Base-by-base conservation (phyloP, 2,329 filamentous ascomycete species). In the Cucurbitaria berberidis region DNA sequence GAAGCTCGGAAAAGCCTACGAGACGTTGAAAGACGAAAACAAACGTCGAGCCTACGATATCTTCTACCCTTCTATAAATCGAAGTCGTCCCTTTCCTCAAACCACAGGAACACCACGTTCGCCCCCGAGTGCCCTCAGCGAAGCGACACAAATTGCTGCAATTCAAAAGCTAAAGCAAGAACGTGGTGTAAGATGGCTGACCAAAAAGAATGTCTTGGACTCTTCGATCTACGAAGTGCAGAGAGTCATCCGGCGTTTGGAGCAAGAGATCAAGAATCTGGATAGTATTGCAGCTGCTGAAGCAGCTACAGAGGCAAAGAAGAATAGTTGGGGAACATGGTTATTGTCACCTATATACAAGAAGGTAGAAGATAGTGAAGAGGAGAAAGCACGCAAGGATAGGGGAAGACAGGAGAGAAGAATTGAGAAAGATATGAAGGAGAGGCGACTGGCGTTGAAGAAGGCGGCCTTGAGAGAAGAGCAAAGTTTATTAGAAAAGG, bases 1-100 rank as follows among this genome's bases (percentile, higher is more conserved):
- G 35, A 29, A 76, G 74, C 66, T 77, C 18, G 55, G 32, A 45
- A 45, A 32, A 59, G 74, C 74, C 29, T 76, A 76, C 50, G 72
- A 75, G 48, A 76, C 70, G n/a, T 59, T 76, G 40, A 71, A 67
- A 19, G 67, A 75, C 46, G 62, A 62, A 51, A 48, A 5, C 35
- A 58, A 66, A 57, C 73, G 74, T 11, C 62, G 60, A 56, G 47
- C 26, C 8, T 77, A 76, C 60, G 67, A 77, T 41, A 53, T 60
- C 45, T 59, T 69, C 21, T 76, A 75, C 44, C 63, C 64, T n/a
- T 63, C 58, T 16, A 53, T 66, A n/a, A 59, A 10, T 39, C 53
- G 29, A 52, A 62, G 36, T 16, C 16, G 15, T n/a, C 10, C 57
- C 24, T 38, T 39, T 41, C 15, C 49, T 10, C 24, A 38, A 45